Evolutionary conservation across 106 monocot species (phyloP).

Genomic region (Dendrobium huoshanense): DNA sequence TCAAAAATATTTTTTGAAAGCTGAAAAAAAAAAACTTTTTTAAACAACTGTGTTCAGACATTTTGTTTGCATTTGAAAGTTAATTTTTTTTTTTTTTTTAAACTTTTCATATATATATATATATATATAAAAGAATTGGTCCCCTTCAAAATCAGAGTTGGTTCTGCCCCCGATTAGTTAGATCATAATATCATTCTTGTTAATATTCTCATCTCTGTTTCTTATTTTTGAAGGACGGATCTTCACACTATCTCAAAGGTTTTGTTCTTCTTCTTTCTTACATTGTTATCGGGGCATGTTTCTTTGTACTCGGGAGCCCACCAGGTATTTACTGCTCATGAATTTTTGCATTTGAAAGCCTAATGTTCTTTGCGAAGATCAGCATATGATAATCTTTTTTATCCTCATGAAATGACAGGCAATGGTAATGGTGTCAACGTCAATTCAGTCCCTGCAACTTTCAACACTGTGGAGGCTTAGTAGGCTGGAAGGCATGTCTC

Average conservation of each 20-base stretch:
- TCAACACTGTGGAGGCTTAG: neutral
- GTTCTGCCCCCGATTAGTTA: neutral
- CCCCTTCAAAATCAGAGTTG: too few species aligned
- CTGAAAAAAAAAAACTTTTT: too few species aligned
- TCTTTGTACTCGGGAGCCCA: conserved; percentile 47
- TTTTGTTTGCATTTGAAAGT: too few species aligned
- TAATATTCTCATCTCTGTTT: neutral
- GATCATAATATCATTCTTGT: neutral
- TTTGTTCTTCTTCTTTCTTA: conserved; percentile 54
- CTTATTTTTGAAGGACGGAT: conserved; percentile 42
- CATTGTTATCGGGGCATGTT: conserved; percentile 51
- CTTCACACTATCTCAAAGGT: conserved; percentile 73
- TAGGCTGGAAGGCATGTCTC: neutral
- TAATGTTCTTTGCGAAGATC: neutral
- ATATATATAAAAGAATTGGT: too few species aligned
- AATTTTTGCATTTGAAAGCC: neutral
- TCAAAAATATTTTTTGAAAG: too few species aligned
- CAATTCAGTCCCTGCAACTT: conserved; percentile 4
- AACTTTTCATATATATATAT: too few species aligned
- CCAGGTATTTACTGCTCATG: conserved; percentile 15
- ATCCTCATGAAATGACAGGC: neutral
- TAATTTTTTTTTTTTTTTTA: too few species aligned
- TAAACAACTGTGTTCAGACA: too few species aligned
- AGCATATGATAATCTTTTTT: neutral
- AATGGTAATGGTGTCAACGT: conserved; percentile 1